phyloP scores from a whole-genome alignment of 2,329 filamentous ascomycete species.

The Cordyceps javanica region DNA sequence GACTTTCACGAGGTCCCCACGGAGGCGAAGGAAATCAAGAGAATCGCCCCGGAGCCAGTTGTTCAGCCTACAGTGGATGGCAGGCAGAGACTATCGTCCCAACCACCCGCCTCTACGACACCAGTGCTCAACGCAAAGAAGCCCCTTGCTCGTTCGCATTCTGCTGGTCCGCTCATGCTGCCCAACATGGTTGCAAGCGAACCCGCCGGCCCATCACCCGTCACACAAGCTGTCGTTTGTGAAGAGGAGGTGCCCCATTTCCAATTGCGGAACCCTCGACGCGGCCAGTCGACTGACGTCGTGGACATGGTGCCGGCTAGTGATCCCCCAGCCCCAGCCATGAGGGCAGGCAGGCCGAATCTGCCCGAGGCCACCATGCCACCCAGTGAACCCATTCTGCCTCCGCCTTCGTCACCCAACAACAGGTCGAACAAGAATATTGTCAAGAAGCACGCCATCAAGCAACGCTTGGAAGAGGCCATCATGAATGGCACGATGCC shows the following conservation, averaged over 20 bases:
- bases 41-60: not conserved
- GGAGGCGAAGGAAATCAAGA: not conserved
- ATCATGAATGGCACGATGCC: constrained; percentile 80
- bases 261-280: constrained; percentile 33
- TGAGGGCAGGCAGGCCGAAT: constrained; percentile 14
- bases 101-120: not conserved
- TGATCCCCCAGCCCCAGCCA: constrained; percentile 34
- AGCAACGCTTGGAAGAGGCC: constrained; percentile 52
- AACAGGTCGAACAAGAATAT: constrained; percentile 56
- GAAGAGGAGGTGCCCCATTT: constrained; percentile 15
- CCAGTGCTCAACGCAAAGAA: constrained; percentile 16
- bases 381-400: constrained; percentile 34
- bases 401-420: constrained; percentile 33
- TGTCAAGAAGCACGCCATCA: constrained; percentile 57
- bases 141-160: constrained; percentile 29
- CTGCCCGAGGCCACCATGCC: constrained; percentile 36
- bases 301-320: constrained; percentile 39
- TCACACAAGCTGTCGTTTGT: constrained; percentile 24
- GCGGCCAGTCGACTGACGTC: constrained; percentile 30
- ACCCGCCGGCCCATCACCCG: constrained; percentile 37
- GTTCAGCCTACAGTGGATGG: not conserved
- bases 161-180: constrained; percentile 30
- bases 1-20: not conserved
- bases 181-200: constrained; percentile 43
- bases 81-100: constrained; percentile 8